Evolutionary conservation across 2,329 filamentous ascomycete genomes (phyloP), one percentile per base, ranked within the genome.

Genomic region (Trichoderma citrinoviride): DNA sequence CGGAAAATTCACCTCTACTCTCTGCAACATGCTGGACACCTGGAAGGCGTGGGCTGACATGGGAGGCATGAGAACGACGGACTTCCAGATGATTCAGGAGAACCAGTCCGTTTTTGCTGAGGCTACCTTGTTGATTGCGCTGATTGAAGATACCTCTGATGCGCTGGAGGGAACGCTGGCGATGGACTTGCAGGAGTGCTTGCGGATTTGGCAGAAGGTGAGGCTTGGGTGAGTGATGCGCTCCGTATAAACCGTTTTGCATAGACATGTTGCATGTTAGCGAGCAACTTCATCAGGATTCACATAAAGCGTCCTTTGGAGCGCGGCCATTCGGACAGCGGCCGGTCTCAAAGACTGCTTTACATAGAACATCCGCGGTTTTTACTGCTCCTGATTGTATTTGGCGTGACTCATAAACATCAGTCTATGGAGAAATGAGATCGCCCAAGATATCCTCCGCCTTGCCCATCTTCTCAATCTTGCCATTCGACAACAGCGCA

Each of bases 41-140:
- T 86, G 84, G 84, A 83, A 80, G 71, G 75, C 77, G 1, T 86
- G 84, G 82, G 79, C 82, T 2, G 83, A 85, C 33, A 81, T 82
- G 63, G 83, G 82, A 7, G 83, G 84, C 7, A 83, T 86, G 80
- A 76, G 79, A 27, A 78, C 73, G 66, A 73, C 77, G 3, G 82
- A 86, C 64, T 75, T 80, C 47, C 73, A 76, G 15, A 68, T 73
- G 2, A 65, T 84, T 52, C 72, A 75, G 47, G 75, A 78, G 7
- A 73, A 78, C 14, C 74, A 73, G 68, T 70, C 74, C n/a, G 69
- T 69, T 5, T 85, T 85, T 73, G 80, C 81, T 1, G 76, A 80
- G 63, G 82, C 82, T 1, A 78, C 78, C 19, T 68, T 86, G 27
- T 65, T 85, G 10, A 72, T 85, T 15, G 78, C 81, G 5, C 66